Base-by-base conservation (phyloP, 148 eudicot species). In the Silene latifolia region DNA sequence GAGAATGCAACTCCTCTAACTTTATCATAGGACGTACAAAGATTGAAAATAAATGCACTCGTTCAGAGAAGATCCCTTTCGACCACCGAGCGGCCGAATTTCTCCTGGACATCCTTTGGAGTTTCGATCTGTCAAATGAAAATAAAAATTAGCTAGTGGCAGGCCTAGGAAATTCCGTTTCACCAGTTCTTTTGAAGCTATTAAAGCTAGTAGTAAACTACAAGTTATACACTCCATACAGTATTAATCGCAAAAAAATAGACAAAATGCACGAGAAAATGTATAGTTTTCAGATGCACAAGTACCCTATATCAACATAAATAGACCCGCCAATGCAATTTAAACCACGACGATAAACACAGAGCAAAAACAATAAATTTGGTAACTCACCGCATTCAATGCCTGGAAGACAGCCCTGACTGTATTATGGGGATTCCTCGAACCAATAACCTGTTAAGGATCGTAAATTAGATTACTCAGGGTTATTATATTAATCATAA, bases 1-100 rank as follows among this genome's bases (percentile, higher is more conserved):
- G 56, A 4, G 56, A 11, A 51, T 51, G 56, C 17, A 51, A 51
- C 56, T 51, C 0, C 56, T 51, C 56, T 13, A 51, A 51, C 56
- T 51, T 7, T 39, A 39, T 39, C 9, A 7, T 6, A 39, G 44
- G 8, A 39, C 44, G 44, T 39, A 39, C 44, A 39, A 68, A 56
- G 21, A 23, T 39, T 46, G 14, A 39, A 46, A 25, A 68, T 23
- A 53, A 12, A 27, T 8, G 25, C 20, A 60, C 67, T 66, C 77
- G 63, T 76, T 88, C 80, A 90, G 61, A 95, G 73, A 74, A 95
- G 87, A 79, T 90, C 85, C 11, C 93, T 86, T 81, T 95, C 98
- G 4, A 90, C 98, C 13, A 95, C 98, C 57, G 93, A 89, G 72
- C 98, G 87, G 23, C 98, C 98, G 69, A 94, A 91, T 85, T 95